Conservation (phyloP, 208 protist genomes). For the Herpetomonas samuelpessoai region DNA sequence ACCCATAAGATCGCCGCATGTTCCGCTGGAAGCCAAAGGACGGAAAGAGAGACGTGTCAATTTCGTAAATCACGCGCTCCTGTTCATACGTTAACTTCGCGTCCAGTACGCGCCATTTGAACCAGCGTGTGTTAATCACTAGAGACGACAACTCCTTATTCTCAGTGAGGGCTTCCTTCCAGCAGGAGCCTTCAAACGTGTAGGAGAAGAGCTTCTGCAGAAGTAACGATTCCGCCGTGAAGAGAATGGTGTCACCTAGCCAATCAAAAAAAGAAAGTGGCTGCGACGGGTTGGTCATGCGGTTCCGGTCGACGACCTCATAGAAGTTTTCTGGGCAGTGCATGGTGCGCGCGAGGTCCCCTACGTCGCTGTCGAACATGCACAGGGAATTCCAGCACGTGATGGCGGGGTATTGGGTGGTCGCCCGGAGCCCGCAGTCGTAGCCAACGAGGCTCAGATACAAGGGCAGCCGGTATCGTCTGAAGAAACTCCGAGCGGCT, state of each 20-base stretch:
- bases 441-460: conserved; percentile 74
- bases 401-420: conserved; percentile 49
- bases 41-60: conserved; percentile 29
- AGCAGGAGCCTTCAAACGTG: conserved; percentile 53
- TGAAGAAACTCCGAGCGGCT: conserved; percentile 24
- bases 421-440: conserved; percentile 49
- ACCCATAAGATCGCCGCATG: conserved; percentile 49
- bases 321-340: conserved; percentile 59
- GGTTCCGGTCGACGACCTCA: conserved; percentile 24
- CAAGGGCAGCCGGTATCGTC: conserved; percentile 45
- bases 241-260: conserved; percentile 20
- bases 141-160: conserved; percentile 36
- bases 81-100: conserved; percentile 7
- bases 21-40: conserved; percentile 17
- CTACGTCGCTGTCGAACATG: conserved; percentile 56
- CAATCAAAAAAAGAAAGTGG: conserved; percentile 23
- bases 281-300: not conserved
- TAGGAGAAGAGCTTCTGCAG: conserved; percentile 32
- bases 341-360: conserved; percentile 45
- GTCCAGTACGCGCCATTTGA: conserved; percentile 50
- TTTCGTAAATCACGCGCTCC: conserved; percentile 26
- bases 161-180: conserved; percentile 19
- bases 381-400: conserved; percentile 75
- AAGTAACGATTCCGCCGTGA: conserved; percentile 38
- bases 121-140: conserved; percentile 63